Base-by-base conservation (phyloP, 2,329 filamentous ascomycete genomes). In the Calycina herbarum region DNA sequence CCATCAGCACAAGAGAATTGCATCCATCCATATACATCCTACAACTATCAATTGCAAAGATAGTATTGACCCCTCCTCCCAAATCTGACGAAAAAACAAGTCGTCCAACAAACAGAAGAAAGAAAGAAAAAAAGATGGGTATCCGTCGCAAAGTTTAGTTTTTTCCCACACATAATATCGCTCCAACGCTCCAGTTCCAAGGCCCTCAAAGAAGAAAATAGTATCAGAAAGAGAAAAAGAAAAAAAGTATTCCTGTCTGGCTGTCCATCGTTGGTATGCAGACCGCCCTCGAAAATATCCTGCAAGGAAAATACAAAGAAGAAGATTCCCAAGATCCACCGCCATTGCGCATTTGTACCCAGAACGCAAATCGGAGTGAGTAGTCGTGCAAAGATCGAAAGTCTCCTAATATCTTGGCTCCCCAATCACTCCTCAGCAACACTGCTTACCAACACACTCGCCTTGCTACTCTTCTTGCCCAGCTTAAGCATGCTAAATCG, bases 401-500 rank as follows among this genome's bases (percentile, higher is more conserved):
- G 48, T 54, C 13, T 54, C 57, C 11, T 54, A 27, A 54, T 27
- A 24, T 24, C 20, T 54, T 24, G 20, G 20, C 48, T 24, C n/a
- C 20, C 11, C 48, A 54, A 71, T 20, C 71, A 67, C 57, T 76
- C 73, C 66, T 74, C 73, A 35, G 66, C 66, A 1, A 74, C 71
- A 62, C 69, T 72, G 35, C 67, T 68, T 17, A 74, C 69, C 27
- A 73, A 54, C 40, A 76, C 73, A 66, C 71, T 76, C 5, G 67
- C 66, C 61, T 73, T 77, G 65, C 76, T 78, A 17, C 61, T 70
- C 69, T 78, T 79, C 69, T 76, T 78, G 24, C 75, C 75, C 54
- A 76, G 54, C 58, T 69, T 74, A 42, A 77, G 56, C 56, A 74
- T 66, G 57, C 73, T 75, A 8, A 77, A 66, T 51, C 75, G 64